phyloP scores from a whole-genome alignment of 2,329 filamentous ascomycete genomes.

The Ascochyta fabae region DNA sequence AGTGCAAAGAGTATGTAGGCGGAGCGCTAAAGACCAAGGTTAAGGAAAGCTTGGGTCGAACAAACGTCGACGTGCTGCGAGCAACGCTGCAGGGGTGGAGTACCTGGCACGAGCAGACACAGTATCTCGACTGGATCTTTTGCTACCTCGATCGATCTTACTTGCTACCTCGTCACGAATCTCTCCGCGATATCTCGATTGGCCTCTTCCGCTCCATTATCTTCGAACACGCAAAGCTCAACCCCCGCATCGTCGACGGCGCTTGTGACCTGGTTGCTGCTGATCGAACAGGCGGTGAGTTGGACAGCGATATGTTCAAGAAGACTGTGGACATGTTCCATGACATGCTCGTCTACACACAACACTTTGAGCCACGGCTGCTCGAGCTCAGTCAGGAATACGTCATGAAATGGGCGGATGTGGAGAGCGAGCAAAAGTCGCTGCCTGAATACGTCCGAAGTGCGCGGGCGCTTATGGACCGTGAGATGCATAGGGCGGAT shows the following conservation, averaged over 20 bases:
- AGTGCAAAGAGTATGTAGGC: constrained; percentile 69
- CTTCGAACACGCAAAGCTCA: constrained; percentile 61
- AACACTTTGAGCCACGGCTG: constrained; percentile 79
- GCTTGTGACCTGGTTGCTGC: constrained; percentile 77
- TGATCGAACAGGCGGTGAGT: constrained; percentile 66
- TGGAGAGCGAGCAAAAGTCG: constrained; percentile 64
- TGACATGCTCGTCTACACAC: constrained; percentile 80
- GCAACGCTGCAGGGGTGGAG: constrained; percentile 71
- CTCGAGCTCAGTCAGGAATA: constrained; percentile 71
- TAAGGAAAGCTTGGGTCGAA: constrained; percentile 61
- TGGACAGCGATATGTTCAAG: constrained; percentile 70
- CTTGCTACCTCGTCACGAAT: constrained; percentile 75
- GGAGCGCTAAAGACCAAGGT: constrained; percentile 65
- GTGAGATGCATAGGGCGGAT: constrained; percentile 79
- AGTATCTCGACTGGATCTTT: constrained; percentile 84
- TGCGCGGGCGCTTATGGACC: constrained; percentile 71
- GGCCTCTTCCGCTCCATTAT: constrained; percentile 72
- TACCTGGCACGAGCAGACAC: constrained; percentile 77
- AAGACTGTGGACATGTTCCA: constrained; percentile 83
- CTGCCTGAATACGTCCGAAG: constrained; percentile 78
- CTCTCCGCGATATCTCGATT: constrained; percentile 82
- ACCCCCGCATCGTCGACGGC: constrained; percentile 66
- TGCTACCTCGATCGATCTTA: constrained; percentile 94
- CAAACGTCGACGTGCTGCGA: constrained; percentile 69
- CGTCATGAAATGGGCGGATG: constrained; percentile 72